Percentiles rank a stretch among this genome's conserved stretches.
These are phyloP conservation scores for Aspergillus ibericus DNA, from an alignment of 2,329 filamentous ascomycete genomes.

Conservation along the genomic window DNA sequence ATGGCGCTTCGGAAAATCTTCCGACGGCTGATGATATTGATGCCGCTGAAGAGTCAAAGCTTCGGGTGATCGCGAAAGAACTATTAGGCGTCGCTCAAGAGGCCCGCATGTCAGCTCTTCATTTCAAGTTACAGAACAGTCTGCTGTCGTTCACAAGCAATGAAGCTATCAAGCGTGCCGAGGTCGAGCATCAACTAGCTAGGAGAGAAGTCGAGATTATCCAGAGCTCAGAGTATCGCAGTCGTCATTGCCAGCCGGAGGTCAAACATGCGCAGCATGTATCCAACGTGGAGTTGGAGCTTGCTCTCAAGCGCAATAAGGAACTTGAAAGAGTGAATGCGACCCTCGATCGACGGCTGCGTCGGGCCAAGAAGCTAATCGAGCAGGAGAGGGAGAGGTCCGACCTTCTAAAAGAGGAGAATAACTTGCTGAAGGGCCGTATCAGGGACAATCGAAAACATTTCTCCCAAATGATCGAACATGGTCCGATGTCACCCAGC, in stretches of 20 bases:
- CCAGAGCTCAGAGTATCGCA: conserved; percentile 69
- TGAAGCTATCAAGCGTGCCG: conserved; percentile 80
- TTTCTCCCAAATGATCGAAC: conserved; percentile 74
- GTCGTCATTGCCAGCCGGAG: conserved; percentile 60
- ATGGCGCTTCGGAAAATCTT: conserved; percentile 45
- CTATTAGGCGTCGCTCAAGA: conserved; percentile 59
- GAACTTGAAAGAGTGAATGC: conserved; percentile 66
- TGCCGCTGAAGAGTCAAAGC: conserved; percentile 51
- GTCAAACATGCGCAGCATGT: conserved; percentile 42
- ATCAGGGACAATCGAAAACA: conserved; percentile 90
- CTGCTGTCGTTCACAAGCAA: conserved; percentile 80
- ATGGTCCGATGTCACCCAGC: conserved; percentile 65
- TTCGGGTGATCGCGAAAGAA: conserved; percentile 56
- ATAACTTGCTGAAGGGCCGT: conserved; percentile 72
- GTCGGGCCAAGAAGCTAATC: conserved; percentile 74
- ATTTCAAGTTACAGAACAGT: conserved; percentile 87
- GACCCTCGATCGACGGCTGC: conserved; percentile 63
- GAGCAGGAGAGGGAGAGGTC: conserved; percentile 75
- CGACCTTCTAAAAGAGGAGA: conserved; percentile 69
- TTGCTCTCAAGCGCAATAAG: conserved; percentile 61
- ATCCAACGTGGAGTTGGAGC: conserved; percentile 57
- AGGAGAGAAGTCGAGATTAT: conserved; percentile 83
- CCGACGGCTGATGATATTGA: conserved; percentile 54
- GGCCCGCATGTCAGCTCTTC: conserved; percentile 78
- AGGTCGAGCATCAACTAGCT: conserved; percentile 90